Evolutionary conservation across 768 basidiomycete species (phyloP).

Genomic region (Suillus americanus): DNA sequence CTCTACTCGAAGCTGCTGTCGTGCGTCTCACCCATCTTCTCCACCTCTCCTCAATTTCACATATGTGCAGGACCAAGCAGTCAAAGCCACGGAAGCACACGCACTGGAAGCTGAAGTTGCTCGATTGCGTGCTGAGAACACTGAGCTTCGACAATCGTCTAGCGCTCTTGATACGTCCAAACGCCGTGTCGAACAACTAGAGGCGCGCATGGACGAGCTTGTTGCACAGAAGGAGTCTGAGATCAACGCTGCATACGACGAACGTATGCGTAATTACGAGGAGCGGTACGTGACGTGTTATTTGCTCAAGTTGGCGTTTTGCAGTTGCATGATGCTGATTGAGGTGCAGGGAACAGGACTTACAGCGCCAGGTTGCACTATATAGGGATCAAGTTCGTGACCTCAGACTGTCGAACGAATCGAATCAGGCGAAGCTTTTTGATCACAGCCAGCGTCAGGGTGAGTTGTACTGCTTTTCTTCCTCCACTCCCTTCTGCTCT

Average conservation of each 20-base stretch:
- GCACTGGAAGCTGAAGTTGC: conserved; percentile 75
- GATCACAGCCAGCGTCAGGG: conserved; percentile 92
- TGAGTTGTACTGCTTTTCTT: conserved; percentile 28
- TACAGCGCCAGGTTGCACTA: conserved; percentile 88
- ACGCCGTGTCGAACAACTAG: conserved; percentile 78
- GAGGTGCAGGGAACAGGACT: conserved; percentile 78
- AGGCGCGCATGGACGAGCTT: conserved; percentile 95
- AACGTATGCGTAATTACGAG: conserved; percentile 93
- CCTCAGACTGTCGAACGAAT: conserved; percentile 87
- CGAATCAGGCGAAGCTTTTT: conserved; percentile 87
- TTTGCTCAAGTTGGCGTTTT: background rate
- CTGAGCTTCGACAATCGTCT: conserved; percentile 73
- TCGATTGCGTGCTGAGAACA: conserved; percentile 79
- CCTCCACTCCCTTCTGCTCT: background rate
- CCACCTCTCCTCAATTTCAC: background rate
- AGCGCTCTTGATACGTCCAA: conserved; percentile 63
- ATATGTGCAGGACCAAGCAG: conserved; percentile 79
- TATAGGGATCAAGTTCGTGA: conserved; percentile 88
- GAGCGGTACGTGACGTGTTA: conserved; percentile 63
- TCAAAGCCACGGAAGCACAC: conserved; percentile 78
- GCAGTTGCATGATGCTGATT: background rate
- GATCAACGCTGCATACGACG: conserved; percentile 94
- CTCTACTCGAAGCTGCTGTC: conserved; percentile 91
- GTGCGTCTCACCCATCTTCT: conserved; percentile 40
- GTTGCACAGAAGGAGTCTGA: conserved; percentile 94